Evolutionary conservation across 345 rosid species (phyloP), one percentile per base, ranked within the genome.

Genomic region (Limnanthes douglasii): DNA sequence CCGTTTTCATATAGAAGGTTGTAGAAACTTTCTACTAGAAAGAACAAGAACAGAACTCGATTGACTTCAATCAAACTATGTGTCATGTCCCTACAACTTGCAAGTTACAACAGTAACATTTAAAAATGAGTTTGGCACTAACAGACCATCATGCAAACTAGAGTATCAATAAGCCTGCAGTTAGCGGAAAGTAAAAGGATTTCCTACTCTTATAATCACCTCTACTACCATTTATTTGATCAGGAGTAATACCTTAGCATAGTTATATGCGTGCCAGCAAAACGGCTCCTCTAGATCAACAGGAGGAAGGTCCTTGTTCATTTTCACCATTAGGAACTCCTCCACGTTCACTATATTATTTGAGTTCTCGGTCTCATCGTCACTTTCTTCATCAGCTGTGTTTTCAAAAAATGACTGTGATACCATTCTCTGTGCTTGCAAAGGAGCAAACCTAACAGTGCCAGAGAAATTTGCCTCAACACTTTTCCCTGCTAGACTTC

Each of bases 221-320:
- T n/a, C n/a, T n/a, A n/a, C n/a, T n/a, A n/a, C n/a, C n/a, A n/a
- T n/a, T n/a, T n/a, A n/a, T n/a, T n/a, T n/a, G n/a, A n/a, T n/a
- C n/a, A n/a, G n/a, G n/a, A n/a, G n/a, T n/a, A n/a, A 48, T 66
- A 77, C 78, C 62, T 84, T 90, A 12, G 98, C 95, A 51, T 74
- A 84, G 58, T 66, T 65, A 66, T 84, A 90, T 15, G 95, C 95
- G 41, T 72, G 84, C 94, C 98, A 90, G 55, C 84, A 79, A 52
- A 79, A 84, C 1, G 98, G 94, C 66, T 90, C 95, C 64, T 90
- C 94, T 39, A 79, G 69, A 45, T 79, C 95, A 51, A 51, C 82
- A 6, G 86, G 70, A 39, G 85, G 86, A 54, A 90, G 95, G 59
- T 68, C 69, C 60, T 70, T 74, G 59, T 46, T 76, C 76, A 84